phyloP scores from a whole-genome alignment of 345 rosid species.

The Eucalyptus coolabah region DNA sequence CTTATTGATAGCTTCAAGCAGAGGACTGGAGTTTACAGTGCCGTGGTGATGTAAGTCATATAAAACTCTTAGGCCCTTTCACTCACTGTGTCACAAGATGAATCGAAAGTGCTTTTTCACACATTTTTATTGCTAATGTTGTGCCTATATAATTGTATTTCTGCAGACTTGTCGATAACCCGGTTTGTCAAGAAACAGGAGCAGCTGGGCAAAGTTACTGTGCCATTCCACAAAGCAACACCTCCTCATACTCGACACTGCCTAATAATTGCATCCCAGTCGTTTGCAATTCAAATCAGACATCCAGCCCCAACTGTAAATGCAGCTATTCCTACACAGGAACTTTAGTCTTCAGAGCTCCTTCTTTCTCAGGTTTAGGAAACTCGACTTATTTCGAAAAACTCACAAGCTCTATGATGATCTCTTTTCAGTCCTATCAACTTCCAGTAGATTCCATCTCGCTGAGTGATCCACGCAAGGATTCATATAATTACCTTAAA shows the following conservation, averaged over 20 bases:
- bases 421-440: constrained; percentile 2
- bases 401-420: constrained; percentile 18
- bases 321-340: constrained; percentile 66
- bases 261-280: constrained; percentile 19
- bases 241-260: constrained; percentile 24
- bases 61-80: neutral
- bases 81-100: neutral
- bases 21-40: neutral
- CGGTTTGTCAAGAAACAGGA: constrained; percentile 41
- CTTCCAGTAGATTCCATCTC: constrained; percentile 60
- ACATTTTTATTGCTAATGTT: neutral
- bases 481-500: constrained; percentile 17
- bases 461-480: constrained; percentile 49
- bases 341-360: constrained; percentile 40
- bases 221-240: neutral
- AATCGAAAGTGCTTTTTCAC: neutral
- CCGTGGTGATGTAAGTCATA: constrained; percentile 35
- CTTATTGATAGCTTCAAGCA: constrained; percentile 6
- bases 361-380: constrained; percentile 52
- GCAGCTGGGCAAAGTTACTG: constrained; percentile 16
- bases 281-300: constrained; percentile 14
- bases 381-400: constrained; percentile 10
- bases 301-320: constrained; percentile 46
- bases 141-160: neutral
- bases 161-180: constrained; percentile 62